Base-by-base conservation (phyloP, 2,329 filamentous ascomycete species). In the Beauveria bassiana region DNA sequence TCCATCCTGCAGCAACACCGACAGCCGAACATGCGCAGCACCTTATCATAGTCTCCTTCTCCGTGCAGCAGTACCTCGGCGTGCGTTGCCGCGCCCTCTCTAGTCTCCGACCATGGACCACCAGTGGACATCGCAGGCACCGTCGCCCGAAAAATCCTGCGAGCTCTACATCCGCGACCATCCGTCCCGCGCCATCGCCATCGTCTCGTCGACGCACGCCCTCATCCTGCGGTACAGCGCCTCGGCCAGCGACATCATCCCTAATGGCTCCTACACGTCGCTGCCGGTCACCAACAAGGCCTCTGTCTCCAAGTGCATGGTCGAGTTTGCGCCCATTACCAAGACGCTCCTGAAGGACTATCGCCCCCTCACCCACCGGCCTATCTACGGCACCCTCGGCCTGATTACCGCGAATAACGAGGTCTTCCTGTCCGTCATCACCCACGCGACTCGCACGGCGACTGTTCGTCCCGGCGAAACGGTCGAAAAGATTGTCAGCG, bases 401-500 rank as follows among this genome's bases (percentile, higher is more conserved):
- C 78, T 98, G 64, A 93, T 97, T 67, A 89, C 91, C 0, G 83
- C 96, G 64, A 86, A 87, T 65, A 82, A 86, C 63, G 91, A 97
- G 77, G 87, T 97, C 16, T 98, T 98, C 72, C 79, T 98, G 18
- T 95, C 92, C 64, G 89, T 97, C 62, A 90, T 98, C 59, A 96
- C 90, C 31, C 85, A 86, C 51, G 89, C 91, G 43, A 82, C 85
- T 22, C 86, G 87, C 64, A 91, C 93, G 6, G 93, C 93, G 18
- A 91, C 86, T 1, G 82, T 97, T 53, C 83, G 92, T 53, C 92
- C 92, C 0, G 91, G 91, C 52, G 93, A 98, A 79, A 93, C 89
- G 4, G 88, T 97, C 26, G 90, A 95, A 75, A 87, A 87, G 73
- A 98, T 98, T 68, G 82, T 87, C 63, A 86, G 84, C 22, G 93